phyloP scores from a whole-genome alignment of 345 rosid species.

The Adansonia digitata region DNA sequence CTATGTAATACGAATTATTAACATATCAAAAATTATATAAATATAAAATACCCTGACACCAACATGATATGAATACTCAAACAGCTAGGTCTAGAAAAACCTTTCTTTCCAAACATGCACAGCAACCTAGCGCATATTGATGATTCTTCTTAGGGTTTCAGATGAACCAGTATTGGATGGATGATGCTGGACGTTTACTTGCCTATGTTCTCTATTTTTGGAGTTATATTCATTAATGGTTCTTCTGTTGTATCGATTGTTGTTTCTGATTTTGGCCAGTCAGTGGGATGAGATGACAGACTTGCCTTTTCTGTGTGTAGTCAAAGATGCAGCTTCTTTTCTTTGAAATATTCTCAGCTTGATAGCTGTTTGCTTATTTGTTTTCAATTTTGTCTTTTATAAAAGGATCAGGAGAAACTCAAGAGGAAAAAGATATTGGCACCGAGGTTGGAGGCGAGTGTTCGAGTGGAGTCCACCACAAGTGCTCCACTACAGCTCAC shows the following conservation, averaged over 20 bases:
- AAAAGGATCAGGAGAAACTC: slow-evolving; percentile 53
- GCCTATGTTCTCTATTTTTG: no score
- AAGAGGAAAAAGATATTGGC: slow-evolving; percentile 56
- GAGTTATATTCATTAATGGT: background rate
- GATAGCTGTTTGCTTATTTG: slow-evolving; percentile 7
- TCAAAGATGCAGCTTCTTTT: background rate
- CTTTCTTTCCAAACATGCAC: background rate
- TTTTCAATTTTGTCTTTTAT: background rate
- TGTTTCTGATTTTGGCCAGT: background rate
- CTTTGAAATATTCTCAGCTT: background rate
- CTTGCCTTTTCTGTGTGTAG: background rate
- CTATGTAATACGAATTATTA: no score
- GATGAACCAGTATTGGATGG: background rate
- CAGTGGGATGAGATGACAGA: background rate
- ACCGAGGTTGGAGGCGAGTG: slow-evolving; percentile 37
- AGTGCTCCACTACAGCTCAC: slow-evolving; percentile 34
- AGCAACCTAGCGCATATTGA: background rate
- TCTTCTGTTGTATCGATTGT: background rate
- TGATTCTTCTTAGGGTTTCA: background rate
- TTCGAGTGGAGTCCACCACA: slow-evolving; percentile 36
- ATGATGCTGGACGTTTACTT: background rate
- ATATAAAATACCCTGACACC: no score
- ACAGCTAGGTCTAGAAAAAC: no score
- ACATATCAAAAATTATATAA: no score
- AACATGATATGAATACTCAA: no score